Base-by-base conservation (phyloP, 2,329 filamentous ascomycete species). In the Fusarium pseudocircinatum region DNA sequence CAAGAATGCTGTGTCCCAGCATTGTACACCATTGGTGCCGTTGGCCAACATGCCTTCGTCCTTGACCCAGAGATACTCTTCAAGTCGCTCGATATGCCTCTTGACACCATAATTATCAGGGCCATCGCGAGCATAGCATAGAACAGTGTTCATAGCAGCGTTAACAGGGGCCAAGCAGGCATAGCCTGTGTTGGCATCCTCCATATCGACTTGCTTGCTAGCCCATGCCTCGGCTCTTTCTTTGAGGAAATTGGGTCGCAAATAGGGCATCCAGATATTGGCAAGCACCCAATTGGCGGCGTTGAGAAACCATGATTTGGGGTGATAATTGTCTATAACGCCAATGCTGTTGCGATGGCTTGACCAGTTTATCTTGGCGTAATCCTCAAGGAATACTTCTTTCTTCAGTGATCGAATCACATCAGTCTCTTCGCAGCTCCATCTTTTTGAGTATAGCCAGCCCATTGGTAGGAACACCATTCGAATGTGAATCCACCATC, bases 401-500 rank as follows among this genome's bases (percentile, higher is more conserved):
- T 95, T 85, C 28, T 92, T 91, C 44, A 99, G 82, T 62, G 90
- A 89, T 28, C 89, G 88, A 58, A 93, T 93, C 5, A 97, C 81
- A 8, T 92, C 89, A 44, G 93, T 96, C 75, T 93, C 87, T 22
- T 94, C 93, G 73, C 92, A 93, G 34, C 87, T 88, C 91, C 94
- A 98, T 72, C 87, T 87, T 84, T 93, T 94, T 0, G 95, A 97
- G 85, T 93, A 97, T 46, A 98, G 82, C 79, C 93, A 98, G 2
- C 93, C 91, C 94, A 98, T 98, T 10, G 95, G 93, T 54, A 97
- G 81, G 78, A 96, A 97, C n/a, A 99, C 95, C 82, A 93, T 91
- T n/a, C 96, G 94, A 82, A 98, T 98, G 78, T 99, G 96, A 78
- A 98, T 94, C 96, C 95, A 98, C 95, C 96, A 98, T 74, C 94